Evolutionary conservation across 345 rosid species (phyloP), one percentile per base, ranked within the genome.

Genomic region (Boechera stricta): DNA sequence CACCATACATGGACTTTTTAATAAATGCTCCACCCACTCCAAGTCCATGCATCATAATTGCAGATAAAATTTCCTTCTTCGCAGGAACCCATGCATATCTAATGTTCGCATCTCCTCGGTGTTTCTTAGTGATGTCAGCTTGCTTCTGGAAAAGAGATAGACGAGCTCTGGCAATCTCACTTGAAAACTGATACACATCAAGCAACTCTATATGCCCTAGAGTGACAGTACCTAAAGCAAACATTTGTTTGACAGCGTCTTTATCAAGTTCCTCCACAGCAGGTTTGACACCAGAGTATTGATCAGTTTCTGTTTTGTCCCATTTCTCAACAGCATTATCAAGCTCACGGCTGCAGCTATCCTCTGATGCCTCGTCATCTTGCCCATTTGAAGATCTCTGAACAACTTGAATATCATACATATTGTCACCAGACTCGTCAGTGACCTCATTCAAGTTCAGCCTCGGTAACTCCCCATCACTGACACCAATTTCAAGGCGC

Each of bases 51-150:
- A 5, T 71, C 85, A 55, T 71, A 4, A 91, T 48, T 2, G 81
- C 77, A 61, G 84, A 62, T 33, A 91, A 58, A 51, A 81, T 54
- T 65, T 42, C 82, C 71, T 85, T 86, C 16, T 92, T 79, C 5
- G 85, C 59, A 82, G 90, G 85, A 84, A 92, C 94, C 99, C 99
- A 95, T 41, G 96, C 99, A 76, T 84, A 85, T 77, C 76, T 77
- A 64, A 91, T 78, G 79, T 90, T 92, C 7, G 96, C 90, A 79
- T 85, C 84, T 24, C 98, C 96, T 21, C 98, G 97, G 55, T 64
- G 79, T 55, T 79, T 81, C 66, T 74, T 60, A 2, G 86, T 87
- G 38, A 95, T 82, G 68, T 91, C 89, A 53, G 84, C 80, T 82
- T 95, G 99, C 77, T 85, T 90, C 79, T 82, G 78, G 78, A 92